Conservation (phyloP, 208 protist genomes). For the Leishmania martiniquensis region DNA sequence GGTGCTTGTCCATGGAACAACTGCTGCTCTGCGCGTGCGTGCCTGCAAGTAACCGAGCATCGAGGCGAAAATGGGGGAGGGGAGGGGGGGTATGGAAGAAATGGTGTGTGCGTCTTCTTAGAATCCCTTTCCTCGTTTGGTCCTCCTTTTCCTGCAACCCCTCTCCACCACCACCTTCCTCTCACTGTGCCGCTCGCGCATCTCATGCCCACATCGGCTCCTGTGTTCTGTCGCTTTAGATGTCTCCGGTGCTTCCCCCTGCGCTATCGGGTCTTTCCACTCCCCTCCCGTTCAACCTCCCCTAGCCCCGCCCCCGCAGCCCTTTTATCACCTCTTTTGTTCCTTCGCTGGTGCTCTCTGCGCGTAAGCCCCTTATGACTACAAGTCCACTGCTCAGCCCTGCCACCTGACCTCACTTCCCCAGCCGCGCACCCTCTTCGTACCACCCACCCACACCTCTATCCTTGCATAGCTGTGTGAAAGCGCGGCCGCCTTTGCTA, state of each 20-base stretch:
- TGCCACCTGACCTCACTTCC: background rate
- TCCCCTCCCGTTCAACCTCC: background rate
- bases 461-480: slow-evolving; percentile 1
- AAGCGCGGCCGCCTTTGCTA: background rate
- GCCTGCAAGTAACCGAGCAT: background rate
- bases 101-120: background rate
- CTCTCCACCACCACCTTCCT: background rate
- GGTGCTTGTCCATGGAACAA: background rate
- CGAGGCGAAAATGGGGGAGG: background rate
- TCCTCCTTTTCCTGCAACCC: background rate
- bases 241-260: background rate
- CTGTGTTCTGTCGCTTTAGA: background rate
- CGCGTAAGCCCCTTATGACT: background rate
- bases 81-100: no score
- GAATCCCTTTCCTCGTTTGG: background rate
- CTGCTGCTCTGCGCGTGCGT: background rate
- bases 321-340: background rate
- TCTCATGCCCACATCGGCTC: background rate
- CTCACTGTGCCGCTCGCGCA: background rate
- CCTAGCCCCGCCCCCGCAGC: background rate
- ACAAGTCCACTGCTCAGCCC: background rate
- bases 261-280: background rate
- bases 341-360: background rate
- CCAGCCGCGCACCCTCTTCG: background rate
- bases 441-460: background rate